Evolutionary conservation across 345 rosid species (phyloP).

Genomic region (Brassica cretica): DNA sequence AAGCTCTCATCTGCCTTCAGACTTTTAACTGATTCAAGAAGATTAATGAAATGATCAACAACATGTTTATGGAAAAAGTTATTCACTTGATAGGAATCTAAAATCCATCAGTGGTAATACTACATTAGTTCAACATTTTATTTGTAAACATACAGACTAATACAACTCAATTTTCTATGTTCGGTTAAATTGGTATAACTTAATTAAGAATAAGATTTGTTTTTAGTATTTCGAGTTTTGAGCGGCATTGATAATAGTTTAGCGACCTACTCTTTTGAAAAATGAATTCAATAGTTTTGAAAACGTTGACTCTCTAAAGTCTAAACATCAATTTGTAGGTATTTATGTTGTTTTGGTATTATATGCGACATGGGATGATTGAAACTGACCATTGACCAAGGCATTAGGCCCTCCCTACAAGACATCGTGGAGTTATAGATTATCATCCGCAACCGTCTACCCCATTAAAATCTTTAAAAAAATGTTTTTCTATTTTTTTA

Average conservation of each 20-base stretch:
- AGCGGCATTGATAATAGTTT: neutral
- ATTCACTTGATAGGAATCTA: neutral
- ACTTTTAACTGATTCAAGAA: neutral
- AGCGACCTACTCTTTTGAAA: neutral
- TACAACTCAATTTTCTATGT: neutral
- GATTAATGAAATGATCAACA: neutral
- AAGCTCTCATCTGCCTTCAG: constrained; percentile 15
- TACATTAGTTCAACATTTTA: neutral
- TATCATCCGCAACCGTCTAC: no score
- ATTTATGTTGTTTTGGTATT: neutral
- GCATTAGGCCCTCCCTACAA: no score
- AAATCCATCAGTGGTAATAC: neutral
- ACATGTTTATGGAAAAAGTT: neutral
- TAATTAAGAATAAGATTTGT: neutral
- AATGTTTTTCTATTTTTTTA: no score
- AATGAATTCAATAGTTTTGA: no score
- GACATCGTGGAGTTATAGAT: no score
- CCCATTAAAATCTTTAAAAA: no score
- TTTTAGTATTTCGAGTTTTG: neutral
- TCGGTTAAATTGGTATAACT: neutral
- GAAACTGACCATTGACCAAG: no score
- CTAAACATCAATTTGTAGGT: neutral
- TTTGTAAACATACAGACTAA: neutral
- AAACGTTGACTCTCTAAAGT: neutral
- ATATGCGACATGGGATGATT: neutral